Conservation (phyloP, 768 basidiomycete genomes). For the Piloderma croceum region DNA sequence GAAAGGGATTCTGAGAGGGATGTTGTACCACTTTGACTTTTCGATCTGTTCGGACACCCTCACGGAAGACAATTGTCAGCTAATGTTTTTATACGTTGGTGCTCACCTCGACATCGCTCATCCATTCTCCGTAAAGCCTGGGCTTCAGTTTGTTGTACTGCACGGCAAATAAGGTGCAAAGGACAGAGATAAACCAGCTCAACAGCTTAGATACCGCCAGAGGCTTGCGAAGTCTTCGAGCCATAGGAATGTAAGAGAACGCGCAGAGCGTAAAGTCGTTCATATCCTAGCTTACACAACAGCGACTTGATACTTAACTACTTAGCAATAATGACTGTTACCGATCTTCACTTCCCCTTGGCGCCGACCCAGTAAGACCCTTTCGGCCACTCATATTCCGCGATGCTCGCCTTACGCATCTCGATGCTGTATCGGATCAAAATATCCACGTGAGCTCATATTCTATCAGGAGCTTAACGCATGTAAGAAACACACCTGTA, state of each 20-base stretch:
- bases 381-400: constrained; percentile 79
- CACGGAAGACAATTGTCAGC: too few species aligned
- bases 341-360: constrained; percentile 3
- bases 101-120: too few species aligned
- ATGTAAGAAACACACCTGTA: constrained; percentile 58
- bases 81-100: too few species aligned
- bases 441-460: constrained; percentile 3
- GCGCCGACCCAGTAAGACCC: constrained; percentile 71
- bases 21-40: too few species aligned
- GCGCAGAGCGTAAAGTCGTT: not conserved
- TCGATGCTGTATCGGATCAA: constrained; percentile 74
- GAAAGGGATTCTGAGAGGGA: too few species aligned
- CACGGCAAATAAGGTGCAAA: too few species aligned
- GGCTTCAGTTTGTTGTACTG: too few species aligned
- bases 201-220: too few species aligned
- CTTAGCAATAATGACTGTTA: not conserved
- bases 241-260: not conserved
- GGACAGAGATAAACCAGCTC: too few species aligned
- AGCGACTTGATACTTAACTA: not conserved
- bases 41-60: too few species aligned
- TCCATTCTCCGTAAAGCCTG: too few species aligned
- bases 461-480: not conserved
- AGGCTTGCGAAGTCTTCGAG: too few species aligned
- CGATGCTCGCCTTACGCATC: constrained; percentile 78
- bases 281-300: not conserved